Evolutionary conservation across 768 basidiomycete species (phyloP).

Genomic region (Tulasnella sp.): DNA sequence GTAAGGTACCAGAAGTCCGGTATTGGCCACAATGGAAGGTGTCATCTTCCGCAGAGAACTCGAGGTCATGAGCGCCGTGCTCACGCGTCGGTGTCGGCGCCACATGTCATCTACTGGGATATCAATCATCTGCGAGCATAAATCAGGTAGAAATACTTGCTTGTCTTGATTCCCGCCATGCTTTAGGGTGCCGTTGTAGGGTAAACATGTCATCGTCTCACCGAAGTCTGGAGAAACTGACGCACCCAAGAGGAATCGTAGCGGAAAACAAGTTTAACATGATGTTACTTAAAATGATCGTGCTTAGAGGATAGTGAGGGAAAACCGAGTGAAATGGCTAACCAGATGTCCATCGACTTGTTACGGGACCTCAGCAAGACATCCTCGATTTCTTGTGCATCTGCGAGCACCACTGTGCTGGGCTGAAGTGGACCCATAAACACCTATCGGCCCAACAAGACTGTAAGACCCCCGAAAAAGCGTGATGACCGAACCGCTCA

Average conservation of each 20-base stretch:
- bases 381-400: constrained; percentile 1
- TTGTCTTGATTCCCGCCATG: too few relatives aligned
- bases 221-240: too few relatives aligned
- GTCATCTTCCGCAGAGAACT: neutral
- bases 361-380: neutral
- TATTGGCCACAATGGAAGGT: neutral
- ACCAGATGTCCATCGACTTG: neutral
- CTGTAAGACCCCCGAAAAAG: too few relatives aligned
- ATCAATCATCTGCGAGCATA: too few relatives aligned
- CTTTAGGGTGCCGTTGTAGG: too few relatives aligned
- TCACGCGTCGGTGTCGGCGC: neutral
- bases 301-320: too few relatives aligned
- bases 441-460: too few relatives aligned
- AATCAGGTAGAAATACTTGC: too few relatives aligned
- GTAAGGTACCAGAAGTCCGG: neutral
- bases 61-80: neutral
- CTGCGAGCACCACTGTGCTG: neutral
- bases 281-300: neutral
- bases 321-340: neutral
- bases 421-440: neutral
- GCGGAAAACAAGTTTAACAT: too few relatives aligned
- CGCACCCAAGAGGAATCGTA: neutral
- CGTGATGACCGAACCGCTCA: neutral
- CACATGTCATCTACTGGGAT: neutral
- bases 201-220: too few relatives aligned